Base-by-base conservation (phyloP, 148 eudicot species). In the Limonium bicolor region DNA sequence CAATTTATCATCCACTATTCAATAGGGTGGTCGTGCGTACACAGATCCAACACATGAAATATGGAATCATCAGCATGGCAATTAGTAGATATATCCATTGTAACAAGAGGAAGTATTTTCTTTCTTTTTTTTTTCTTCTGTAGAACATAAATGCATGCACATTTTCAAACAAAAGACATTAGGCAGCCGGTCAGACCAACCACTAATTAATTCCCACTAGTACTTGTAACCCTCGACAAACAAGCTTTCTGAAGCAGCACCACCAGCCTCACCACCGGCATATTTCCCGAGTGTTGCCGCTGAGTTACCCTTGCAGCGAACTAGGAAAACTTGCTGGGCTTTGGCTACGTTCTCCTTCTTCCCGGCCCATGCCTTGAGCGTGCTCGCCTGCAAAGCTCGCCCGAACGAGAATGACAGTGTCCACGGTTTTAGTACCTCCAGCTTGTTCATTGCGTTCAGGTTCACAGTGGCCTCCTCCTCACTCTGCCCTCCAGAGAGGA, bases 401-500 rank as follows among this genome's bases (percentile, higher is more conserved):
- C 96, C 96, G 30, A 81, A 86, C 2, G 93, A 86, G 72, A 86
- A 86, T 0, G 93, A 72, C 9, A 86, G 63, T 12, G 86, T 74
- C 95, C 92, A 86, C 27, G 92, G 86, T 73, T 80, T 86, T 43
- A 72, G 7, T 38, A 78, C 67, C 4, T 72, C 69, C 50, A 81
- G 44, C 65, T 81, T 86, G 74, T 86, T 86, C 93, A 81, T 86
- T 14, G 88, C 86, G 18, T 76, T 55, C 20, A 87, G 75, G 55
- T 87, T 87, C 46, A 64, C 41, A 0, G 94, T 87, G 2, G 96
- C 94, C 44, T 65, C 76, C 51, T 78, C 86, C 69, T 87, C 96
- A 32, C 94, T 87, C 36, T 87, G 96, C 9, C 96, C 96, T 0
- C 96, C 96, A 0, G 96, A 87, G 27, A 82, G 45, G 36, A 87